phyloP scores from a whole-genome alignment of 2,329 filamentous ascomycete genomes.

The Alternaria panax region DNA sequence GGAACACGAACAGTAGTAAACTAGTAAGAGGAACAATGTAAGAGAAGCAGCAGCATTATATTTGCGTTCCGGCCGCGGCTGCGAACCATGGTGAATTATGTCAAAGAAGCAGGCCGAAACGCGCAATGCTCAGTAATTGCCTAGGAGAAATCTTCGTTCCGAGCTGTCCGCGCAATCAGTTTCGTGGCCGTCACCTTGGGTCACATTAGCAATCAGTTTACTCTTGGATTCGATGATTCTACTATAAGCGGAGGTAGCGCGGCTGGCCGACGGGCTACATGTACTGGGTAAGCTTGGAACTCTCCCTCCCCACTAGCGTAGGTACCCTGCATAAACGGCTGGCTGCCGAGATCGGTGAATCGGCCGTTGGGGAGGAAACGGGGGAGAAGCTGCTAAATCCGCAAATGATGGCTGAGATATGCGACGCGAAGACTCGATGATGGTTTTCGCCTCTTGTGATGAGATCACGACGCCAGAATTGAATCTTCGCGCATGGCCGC shows the following conservation, averaged over 20 bases:
- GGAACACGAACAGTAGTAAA: slow-evolving; percentile 6
- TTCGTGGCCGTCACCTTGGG: slow-evolving; percentile 16
- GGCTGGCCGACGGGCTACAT: slow-evolving; percentile 21
- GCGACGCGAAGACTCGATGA: neutral
- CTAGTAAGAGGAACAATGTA: neutral
- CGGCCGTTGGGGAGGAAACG: slow-evolving; percentile 6
- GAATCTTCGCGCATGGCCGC: neutral
- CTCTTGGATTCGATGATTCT: slow-evolving; percentile 22
- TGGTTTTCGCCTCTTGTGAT: slow-evolving; percentile 7
- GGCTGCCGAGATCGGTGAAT: slow-evolving; percentile 14
- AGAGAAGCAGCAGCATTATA: slow-evolving; percentile 8
- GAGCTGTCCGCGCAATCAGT: slow-evolving; percentile 14
- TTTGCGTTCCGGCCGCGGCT: slow-evolving; percentile 15
- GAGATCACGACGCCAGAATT: slow-evolving; percentile 4
- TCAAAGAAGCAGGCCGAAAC: slow-evolving; percentile 15
- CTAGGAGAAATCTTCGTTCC: slow-evolving; percentile 13
- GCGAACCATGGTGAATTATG: slow-evolving; percentile 1
- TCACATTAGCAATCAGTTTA: slow-evolving; percentile 30
- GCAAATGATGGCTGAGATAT: neutral
- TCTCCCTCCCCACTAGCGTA: slow-evolving; percentile 7
- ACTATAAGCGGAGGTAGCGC: slow-evolving; percentile 15
- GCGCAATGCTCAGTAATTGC: slow-evolving; percentile 14
- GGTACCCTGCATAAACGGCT: slow-evolving; percentile 12
- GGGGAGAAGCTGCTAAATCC: slow-evolving; percentile 5
- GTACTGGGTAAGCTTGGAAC: too few species aligned